Evolutionary conservation across 2,329 filamentous ascomycete genomes (phyloP), one percentile per base, ranked within the genome.

Genomic region (Fusarium succisae): DNA sequence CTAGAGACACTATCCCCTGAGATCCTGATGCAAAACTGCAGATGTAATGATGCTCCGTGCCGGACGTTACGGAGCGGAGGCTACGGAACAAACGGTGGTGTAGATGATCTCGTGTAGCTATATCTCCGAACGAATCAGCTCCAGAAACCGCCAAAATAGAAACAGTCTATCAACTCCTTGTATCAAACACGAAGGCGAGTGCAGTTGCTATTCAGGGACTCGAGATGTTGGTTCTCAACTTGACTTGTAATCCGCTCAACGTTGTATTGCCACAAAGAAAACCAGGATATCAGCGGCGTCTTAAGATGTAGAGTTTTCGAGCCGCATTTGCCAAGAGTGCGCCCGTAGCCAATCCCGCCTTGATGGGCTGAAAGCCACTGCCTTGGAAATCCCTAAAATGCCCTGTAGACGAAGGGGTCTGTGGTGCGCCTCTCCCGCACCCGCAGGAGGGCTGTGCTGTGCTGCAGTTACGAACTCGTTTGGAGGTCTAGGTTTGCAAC

Each of bases 251-350:
- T 15, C 75, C 60, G 67, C 51, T 57, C 58, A 43, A 63, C 58
- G 75, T 76, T 70, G 70, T 73, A 73, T 77, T 60, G 75, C 75
- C 75, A 77, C 75, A 53, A 55, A 50, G 26, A 8, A 60, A 48
- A n/a, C 61, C 35, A 48, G 54, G 54, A 63, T 60, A 60, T 47
- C 43, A 55, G 50, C 63, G 58, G 45, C 51, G 44, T 62, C 48
- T 43, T 43, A 22, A 53, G 56, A 20, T 56, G 44, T 44, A 58
- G 62, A 71, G 63, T 69, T 76, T 77, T 69, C 75, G 69, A 70
- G 70, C 61, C 51, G 73, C 70, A 73, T 76, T 51, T 64, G 66
- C 66, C 73, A 75, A 74, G 66, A 68, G 32, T 24, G 28, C 30
- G 22, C 45, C 66, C 61, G 45, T 63, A 65, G 63, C 72, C 70